These are phyloP conservation scores for Globisporangium spiculum DNA, from an alignment of 352 stramenopile genomes.

Conservation along the genomic window DNA sequence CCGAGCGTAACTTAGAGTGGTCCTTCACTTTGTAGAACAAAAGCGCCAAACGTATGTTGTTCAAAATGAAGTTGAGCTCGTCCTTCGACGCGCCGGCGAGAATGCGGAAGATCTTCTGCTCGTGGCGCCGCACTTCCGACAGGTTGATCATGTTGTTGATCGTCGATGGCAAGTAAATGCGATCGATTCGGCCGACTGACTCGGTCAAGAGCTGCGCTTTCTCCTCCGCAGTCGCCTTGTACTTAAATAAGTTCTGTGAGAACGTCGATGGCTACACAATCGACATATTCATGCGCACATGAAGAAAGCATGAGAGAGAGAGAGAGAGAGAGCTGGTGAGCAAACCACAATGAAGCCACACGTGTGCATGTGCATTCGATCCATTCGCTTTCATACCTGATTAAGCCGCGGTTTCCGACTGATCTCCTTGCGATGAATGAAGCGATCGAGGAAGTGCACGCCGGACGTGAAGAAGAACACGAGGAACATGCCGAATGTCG, in stretches of 20 bases:
- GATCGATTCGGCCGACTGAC: constrained; percentile 72
- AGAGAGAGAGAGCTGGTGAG: background rate
- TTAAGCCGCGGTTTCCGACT: constrained; percentile 58
- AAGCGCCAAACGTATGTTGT: constrained; percentile 92
- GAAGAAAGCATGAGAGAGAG: background rate
- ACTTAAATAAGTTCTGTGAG: constrained; percentile 78
- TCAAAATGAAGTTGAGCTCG: constrained; percentile 97
- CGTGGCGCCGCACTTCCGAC: constrained; percentile 72
- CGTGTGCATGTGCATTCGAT: background rate
- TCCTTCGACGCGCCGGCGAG: constrained; percentile 93
- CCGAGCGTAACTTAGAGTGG: constrained; percentile 61
- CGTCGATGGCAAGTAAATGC: constrained; percentile 81
- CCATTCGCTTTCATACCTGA: constrained; percentile 16
- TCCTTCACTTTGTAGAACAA: constrained; percentile 99
- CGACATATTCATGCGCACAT: background rate
- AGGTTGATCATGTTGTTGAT: constrained; percentile 90
- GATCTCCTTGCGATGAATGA: constrained; percentile 74
- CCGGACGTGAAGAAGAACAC: constrained; percentile 77
- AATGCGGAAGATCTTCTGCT: constrained; percentile 95
- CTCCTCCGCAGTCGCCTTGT: constrained; percentile 77
- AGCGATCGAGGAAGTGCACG: constrained; percentile 81
- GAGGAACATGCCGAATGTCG: constrained; percentile 67
- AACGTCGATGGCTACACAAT: constrained; percentile 39
- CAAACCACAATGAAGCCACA: background rate
- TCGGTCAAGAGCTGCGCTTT: constrained; percentile 74